Percentiles rank a stretch among this genome's conserved stretches.
phyloP scores from a whole-genome alignment of 441 rosid species.

The Adansonia rubrostipa region DNA sequence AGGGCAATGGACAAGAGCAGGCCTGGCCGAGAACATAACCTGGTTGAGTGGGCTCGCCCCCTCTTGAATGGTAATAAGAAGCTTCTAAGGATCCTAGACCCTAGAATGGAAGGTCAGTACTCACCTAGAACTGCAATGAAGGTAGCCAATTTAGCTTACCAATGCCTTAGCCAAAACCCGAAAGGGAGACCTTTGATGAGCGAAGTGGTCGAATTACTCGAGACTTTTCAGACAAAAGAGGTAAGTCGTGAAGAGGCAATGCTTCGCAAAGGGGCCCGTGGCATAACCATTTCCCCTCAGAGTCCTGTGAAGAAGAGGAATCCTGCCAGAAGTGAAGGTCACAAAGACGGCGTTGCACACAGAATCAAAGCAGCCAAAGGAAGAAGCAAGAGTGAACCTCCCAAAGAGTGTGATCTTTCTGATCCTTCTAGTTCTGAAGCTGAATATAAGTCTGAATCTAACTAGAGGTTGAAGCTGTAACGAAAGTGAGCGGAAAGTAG shows the following conservation, averaged over 20 bases:
- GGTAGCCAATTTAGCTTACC: constrained; percentile 79
- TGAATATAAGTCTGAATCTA: constrained; percentile 37
- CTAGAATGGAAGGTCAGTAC: constrained; percentile 91
- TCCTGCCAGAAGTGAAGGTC: constrained; percentile 25
- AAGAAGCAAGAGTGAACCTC: constrained; percentile 59
- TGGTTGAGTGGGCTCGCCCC: constrained; percentile 98
- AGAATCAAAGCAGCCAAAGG: constrained; percentile 42
- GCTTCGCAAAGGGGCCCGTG: constrained; percentile 45
- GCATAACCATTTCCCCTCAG: constrained; percentile 40
- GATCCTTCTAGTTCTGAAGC: constrained; percentile 32
- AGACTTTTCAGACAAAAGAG: constrained; percentile 51
- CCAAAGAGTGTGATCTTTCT: constrained; percentile 32
- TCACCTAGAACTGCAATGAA: constrained; percentile 60
- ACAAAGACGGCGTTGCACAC: constrained; percentile 33
- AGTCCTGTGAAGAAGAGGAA: constrained; percentile 27
- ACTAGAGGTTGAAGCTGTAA: constrained; percentile 32
- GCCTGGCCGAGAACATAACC: constrained; percentile 87
- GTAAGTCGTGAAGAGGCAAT: constrained; percentile 45
- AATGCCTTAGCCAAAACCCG: constrained; percentile 96
- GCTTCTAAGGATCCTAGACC: constrained; percentile 85
- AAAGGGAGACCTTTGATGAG: constrained; percentile 94
- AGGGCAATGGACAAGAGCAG: constrained; percentile 93
- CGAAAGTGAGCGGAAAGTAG: constrained; percentile 31
- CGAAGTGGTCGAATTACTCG: constrained; percentile 84
- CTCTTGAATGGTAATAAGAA: constrained; percentile 83